phyloP scores from a whole-genome alignment of 1,284 basidiomycete species.

The Ceratobasidium sp. region DNA sequence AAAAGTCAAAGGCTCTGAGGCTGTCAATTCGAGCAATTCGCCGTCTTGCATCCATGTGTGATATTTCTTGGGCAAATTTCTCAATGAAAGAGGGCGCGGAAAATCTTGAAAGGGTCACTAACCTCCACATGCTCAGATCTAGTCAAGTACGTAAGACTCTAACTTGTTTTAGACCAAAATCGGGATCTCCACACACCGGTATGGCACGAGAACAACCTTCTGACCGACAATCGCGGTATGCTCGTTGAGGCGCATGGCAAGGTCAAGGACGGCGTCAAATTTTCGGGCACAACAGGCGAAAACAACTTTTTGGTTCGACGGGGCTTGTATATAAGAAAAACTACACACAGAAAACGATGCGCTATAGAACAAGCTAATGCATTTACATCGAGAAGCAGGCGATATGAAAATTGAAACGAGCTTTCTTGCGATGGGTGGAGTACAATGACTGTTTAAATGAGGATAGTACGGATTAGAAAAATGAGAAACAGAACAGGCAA shows the following conservation, averaged over 20 bases:
- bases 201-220: slow-evolving; percentile 74
- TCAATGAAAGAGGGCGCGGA: neutral
- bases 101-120: too few species aligned
- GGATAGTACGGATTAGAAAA: slow-evolving; percentile 5
- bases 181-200: slow-evolving; percentile 55
- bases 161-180: neutral
- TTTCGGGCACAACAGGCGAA: neutral
- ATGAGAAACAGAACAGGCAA: slow-evolving; percentile 7
- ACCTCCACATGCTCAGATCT: slow-evolving; percentile 69
- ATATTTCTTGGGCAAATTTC: slow-evolving; percentile 76
- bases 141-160: slow-evolving; percentile 1
- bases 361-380: slow-evolving; percentile 21
- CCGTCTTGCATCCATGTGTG: slow-evolving; percentile 90
- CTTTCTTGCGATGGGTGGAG: slow-evolving; percentile 35
- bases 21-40: slow-evolving; percentile 78
- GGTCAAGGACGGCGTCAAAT: slow-evolving; percentile 13
- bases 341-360: slow-evolving; percentile 36
- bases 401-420: slow-evolving; percentile 32
- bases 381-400: slow-evolving; percentile 23
- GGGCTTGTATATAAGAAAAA: slow-evolving; percentile 19
- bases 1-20: slow-evolving; percentile 82
- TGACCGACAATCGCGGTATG: slow-evolving; percentile 66
- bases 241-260: slow-evolving; percentile 69
- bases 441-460: slow-evolving; percentile 35
- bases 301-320: slow-evolving; percentile 2